Percentiles rank a stretch among this genome's conserved stretches.
These are phyloP conservation scores for Astragalus glycyphyllos DNA, from an alignment of 306 rosid genomes.

Conservation along the genomic window DNA sequence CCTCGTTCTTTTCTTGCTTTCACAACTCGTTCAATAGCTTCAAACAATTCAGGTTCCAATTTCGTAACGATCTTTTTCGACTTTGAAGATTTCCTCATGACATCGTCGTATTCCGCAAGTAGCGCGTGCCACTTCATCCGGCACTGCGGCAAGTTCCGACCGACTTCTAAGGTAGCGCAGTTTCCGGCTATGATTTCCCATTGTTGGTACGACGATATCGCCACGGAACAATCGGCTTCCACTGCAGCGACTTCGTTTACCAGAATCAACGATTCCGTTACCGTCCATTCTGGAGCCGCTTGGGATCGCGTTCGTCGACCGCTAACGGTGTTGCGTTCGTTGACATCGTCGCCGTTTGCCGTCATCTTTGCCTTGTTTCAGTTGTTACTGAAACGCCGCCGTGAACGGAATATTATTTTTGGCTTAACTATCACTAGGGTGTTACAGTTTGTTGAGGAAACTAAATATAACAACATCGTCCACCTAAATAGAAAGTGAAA, in stretches of 20 bases:
- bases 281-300: slow-evolving; percentile 69
- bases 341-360: slow-evolving; percentile 19
- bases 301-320: slow-evolving; percentile 71
- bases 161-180: slow-evolving; percentile 59
- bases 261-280: slow-evolving; percentile 62
- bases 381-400: no score
- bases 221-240: slow-evolving; percentile 69
- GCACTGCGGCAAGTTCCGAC: slow-evolving; percentile 61
- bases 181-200: slow-evolving; percentile 54
- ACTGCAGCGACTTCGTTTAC: slow-evolving; percentile 77
- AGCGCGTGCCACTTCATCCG: slow-evolving; percentile 76
- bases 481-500: no score
- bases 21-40: slow-evolving; percentile 50
- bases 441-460: no score
- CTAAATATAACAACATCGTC: no score
- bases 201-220: slow-evolving; percentile 47
- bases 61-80: neutral
- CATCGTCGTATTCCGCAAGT: slow-evolving; percentile 35
- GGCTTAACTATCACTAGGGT: no score
- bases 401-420: no score
- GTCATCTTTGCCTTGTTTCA: slow-evolving; percentile 32
- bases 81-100: neutral
- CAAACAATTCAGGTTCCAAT: slow-evolving; percentile 64
- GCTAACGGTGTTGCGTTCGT: slow-evolving; percentile 15
- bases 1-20: slow-evolving; percentile 54